These are phyloP conservation scores for Crithidia acanthocephali DNA, from an alignment of 208 protist species.

Conservation along the genomic window DNA sequence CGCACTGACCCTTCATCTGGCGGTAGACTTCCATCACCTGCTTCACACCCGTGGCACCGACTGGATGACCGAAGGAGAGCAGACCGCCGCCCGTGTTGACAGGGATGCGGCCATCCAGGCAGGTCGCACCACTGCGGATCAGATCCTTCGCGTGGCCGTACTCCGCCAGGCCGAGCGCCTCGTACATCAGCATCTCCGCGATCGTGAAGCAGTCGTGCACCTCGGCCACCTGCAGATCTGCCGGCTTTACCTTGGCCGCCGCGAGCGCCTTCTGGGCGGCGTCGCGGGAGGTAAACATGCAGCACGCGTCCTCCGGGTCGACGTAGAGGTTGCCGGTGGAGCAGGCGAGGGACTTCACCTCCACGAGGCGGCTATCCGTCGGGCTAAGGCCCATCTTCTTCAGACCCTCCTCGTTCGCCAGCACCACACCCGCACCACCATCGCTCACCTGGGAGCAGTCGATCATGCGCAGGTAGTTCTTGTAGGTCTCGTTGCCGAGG, in stretches of 20 bases:
- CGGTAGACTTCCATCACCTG: slow-evolving; percentile 93
- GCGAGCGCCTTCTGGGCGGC: slow-evolving; percentile 81
- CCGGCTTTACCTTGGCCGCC: slow-evolving; percentile 59
- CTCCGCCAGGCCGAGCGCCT: slow-evolving; percentile 90
- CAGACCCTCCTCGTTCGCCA: slow-evolving; percentile 84
- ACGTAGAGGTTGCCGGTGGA: slow-evolving; percentile 82
- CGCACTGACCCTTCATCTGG: slow-evolving; percentile 93
- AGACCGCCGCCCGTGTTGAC: slow-evolving; percentile 94
- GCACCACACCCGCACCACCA: slow-evolving; percentile 80
- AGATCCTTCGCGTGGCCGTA: slow-evolving; percentile 84
- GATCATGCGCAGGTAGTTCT: slow-evolving; percentile 75
- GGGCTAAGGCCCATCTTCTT: slow-evolving; percentile 71
- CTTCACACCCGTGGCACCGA: slow-evolving; percentile 92
- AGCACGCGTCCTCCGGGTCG: slow-evolving; percentile 66
- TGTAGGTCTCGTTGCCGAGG: slow-evolving; percentile 86
- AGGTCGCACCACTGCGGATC: slow-evolving; percentile 76
- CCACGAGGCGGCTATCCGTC: slow-evolving; percentile 69
- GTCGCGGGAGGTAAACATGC: slow-evolving; percentile 71
- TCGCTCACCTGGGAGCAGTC: slow-evolving; percentile 94
- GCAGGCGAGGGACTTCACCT: slow-evolving; percentile 70
- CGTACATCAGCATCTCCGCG: slow-evolving; percentile 93
- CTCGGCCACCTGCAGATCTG: slow-evolving; percentile 80
- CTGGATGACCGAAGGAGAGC: slow-evolving; percentile 91
- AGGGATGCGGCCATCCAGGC: slow-evolving; percentile 78
- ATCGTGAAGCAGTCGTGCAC: slow-evolving; percentile 95